Base-by-base conservation (phyloP, 1,284 basidiomycete species). In the Cerrena zonata region DNA sequence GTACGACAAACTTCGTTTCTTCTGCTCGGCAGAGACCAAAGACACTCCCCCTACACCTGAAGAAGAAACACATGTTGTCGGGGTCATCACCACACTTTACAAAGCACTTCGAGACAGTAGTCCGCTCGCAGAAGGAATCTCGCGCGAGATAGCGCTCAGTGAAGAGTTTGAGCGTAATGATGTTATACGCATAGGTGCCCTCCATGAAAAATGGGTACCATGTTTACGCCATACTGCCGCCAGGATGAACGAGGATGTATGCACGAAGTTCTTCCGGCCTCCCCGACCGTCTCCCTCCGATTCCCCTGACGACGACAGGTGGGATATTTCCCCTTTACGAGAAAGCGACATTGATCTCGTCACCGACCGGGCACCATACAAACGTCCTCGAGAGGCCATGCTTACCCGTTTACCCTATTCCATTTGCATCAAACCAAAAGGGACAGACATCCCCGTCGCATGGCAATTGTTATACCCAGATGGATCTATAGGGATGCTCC, bases 401-500 rank as follows among this genome's bases (percentile, higher is more conserved):
- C 19, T 11, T 12, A 4, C 27, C 5, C 42, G 49, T 24, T 27
- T 38, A n/a, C 43, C 26, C 7, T 50, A 39, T 23, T 45, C 43
- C 30, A 43, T 50, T 2, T 45, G 43, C 18, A 45, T 50, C 19
- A 41, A 43, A 3, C 42, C 25, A 2, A 39, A 27, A 15, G 34
- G 22, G 13, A 18, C 2, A 2, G 42, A 36, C 12, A 37, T 5
- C n/a, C 36, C 43, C 21, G 23, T 50, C 23, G 49, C 49, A 22
- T 50, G 49, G 49, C 23, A 50, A 19, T 5, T 50, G 22, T 3
- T 50, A 13, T 18, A 26, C 21, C 36, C 42, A 23, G 49, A 50
- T 23, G 49, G 49, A 10, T 19, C 12, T 24, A 3, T 36, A 4
- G 49, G 43, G 5, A 50, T 50, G 49, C 27, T 50, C 18, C 43